Evolutionary conservation across 495 filamentous ascomycete genomes (phyloP), one percentile per base, ranked within the genome.

Genomic region (Evansstolkia leycettana): DNA sequence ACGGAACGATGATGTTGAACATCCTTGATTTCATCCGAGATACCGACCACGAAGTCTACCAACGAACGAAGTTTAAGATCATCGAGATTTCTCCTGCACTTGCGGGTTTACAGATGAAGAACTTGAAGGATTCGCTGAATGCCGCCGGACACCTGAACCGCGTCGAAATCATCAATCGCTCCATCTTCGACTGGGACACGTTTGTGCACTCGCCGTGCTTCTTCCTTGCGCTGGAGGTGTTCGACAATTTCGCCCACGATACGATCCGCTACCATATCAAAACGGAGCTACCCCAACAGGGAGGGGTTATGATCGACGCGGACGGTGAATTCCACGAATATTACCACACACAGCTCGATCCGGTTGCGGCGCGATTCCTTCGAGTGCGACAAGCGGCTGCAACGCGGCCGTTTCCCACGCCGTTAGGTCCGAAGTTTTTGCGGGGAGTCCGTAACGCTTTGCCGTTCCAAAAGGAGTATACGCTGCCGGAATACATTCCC

Each of bases 221-320:
- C 65, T 95, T 99, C 65, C 72, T 99, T 3, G 90, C 88, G n/a
- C 78, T 99, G 46, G 90, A 99, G 52, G 90, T 99, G 37, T 88
- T 95, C 48, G 90, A 99, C 62, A 99, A 99, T 59, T 96, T 99
- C 58, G 77, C 83, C 15, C 90, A 99, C 62, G 90, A 99, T 62
- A 69, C 76, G 27, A 73, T 99, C 46, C 85, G 90, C 43, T 95
- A 94, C 66, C 76, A 94, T 55, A 59, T 70, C 5, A 47, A 57
- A 23, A 92, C 84, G 12, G 77, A 82, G 47, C 50, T 75, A 31
- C 79, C 88, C 0, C 69, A 90, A 31, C 90, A 99, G 59, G 84
- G 84, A 27, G 74, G 71, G 26, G 90, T 94, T 8, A 60, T 96
- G 15, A 84, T 96, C 57, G 84, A 93, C 50, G 60, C 59, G 7